Evolutionary conservation across 148 eudicot genomes (phyloP), one percentile per base, ranked within the genome.

Genomic region (Linanthus parryae): DNA sequence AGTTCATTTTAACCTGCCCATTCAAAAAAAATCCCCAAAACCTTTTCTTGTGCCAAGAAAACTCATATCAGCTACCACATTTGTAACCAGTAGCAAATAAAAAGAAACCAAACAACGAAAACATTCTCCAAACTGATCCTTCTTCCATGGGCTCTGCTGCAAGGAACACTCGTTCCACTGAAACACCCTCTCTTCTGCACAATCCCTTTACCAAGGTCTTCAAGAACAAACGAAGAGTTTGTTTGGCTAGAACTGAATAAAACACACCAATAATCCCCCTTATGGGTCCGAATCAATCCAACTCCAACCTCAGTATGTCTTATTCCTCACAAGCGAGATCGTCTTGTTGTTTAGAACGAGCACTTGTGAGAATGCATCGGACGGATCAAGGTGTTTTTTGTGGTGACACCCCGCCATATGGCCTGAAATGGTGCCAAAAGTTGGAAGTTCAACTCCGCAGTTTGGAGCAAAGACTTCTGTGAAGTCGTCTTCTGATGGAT

Each of bases 391-490:
- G 55, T 79, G 58, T 20, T 62, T 67, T 20, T 62, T 67, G 29
- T 82, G 73, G 15, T 71, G 74, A 48, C 95, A 85, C 33, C 88
- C 88, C 11, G 74, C 55, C 16, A 81, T 64, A 31, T 52, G 65
- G 39, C 83, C 80, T 1, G 94, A 71, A 28, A 81, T 69, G 11
- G 76, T 69, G 50, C 69, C 70, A 13, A 85, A 62, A 18, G 95
- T 85, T 13, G 89, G 89, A 7, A 85, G 85, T 25, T 85, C 95
- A 14, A 82, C 81, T 0, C 89, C 95, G 56, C 89, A 85, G 28
- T 82, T 68, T 27, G 89, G 86, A 47, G 89, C 95, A 34, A 82
- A 85, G 28, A 85, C 66, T 66, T 85, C 73, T 0, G 80, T 76
- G 68, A 82, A 79, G 52, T 85, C 80, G 2, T 64, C 76, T 64